These are phyloP conservation scores for Diplocarpon rosae DNA, from an alignment of 2,329 filamentous ascomycete species.

Conservation along the genomic window DNA sequence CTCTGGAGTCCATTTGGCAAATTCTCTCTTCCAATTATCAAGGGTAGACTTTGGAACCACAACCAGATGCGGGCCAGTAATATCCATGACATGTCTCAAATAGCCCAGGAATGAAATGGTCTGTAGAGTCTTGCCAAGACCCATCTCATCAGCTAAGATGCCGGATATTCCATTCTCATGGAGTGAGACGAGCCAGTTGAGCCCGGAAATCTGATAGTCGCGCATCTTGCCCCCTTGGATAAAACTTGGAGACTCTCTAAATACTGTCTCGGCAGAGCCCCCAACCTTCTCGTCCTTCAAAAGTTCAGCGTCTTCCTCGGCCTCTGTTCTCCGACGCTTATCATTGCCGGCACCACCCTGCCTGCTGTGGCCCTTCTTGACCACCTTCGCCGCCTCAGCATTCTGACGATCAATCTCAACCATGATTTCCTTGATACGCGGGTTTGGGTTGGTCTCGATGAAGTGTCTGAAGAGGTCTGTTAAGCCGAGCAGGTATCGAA, in stretches of 20 bases:
- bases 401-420: conserved; percentile 91
- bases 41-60: conserved; percentile 93
- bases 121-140: conserved; percentile 92
- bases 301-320: conserved; percentile 91
- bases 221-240: conserved; percentile 79
- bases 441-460: conserved; percentile 94
- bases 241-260: conserved; percentile 87
- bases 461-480: conserved; percentile 98
- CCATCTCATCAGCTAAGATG: conserved; percentile 97
- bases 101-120: conserved; percentile 97
- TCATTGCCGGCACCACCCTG: conserved; percentile 76
- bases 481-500: conserved; percentile 86
- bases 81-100: conserved; percentile 79
- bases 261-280: conserved; percentile 76
- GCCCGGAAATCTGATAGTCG: conserved; percentile 88
- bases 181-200: conserved; percentile 96
- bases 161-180: conserved; percentile 99
- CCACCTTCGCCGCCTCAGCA: conserved; percentile 51
- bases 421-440: conserved; percentile 88
- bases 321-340: conserved; percentile 79
- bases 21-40: conserved; percentile 97
- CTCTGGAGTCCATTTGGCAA: conserved; percentile 87
- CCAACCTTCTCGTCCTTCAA: conserved; percentile 81
- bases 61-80: conserved; percentile 81
- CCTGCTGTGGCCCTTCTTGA: conserved; percentile 63